Conservation (phyloP, 148 eudicot species). For the Silene conica region DNA sequence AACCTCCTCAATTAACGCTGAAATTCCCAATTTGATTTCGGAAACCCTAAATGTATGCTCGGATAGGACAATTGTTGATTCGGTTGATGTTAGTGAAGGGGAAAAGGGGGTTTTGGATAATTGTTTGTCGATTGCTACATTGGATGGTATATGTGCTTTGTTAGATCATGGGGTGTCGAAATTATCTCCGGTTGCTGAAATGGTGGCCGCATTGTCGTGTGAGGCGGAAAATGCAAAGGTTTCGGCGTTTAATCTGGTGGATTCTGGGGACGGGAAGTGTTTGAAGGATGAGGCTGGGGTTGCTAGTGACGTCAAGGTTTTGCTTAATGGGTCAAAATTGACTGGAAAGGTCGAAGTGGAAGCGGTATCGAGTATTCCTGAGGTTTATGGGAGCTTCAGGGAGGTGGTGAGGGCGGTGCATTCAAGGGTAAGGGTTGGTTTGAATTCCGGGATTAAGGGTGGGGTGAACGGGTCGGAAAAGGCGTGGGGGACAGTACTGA, state of each 20-base stretch:
- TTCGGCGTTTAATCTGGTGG: slow-evolving; percentile 38
- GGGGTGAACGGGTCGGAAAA: slow-evolving; percentile 26
- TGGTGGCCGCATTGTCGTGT: slow-evolving; percentile 61
- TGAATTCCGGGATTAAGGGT: slow-evolving; percentile 45
- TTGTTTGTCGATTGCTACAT: slow-evolving; percentile 22
- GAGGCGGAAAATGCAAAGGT: slow-evolving; percentile 59
- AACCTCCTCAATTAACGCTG: slow-evolving; percentile 27
- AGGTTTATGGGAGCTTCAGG: slow-evolving; percentile 55
- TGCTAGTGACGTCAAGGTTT: slow-evolving; percentile 66
- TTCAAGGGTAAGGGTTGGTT: slow-evolving; percentile 40
- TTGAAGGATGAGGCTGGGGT: slow-evolving; percentile 70
- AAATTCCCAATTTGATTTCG: slow-evolving; percentile 28
- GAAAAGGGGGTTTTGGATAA: slow-evolving; percentile 29
- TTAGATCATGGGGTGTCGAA: slow-evolving; percentile 46
- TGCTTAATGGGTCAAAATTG: slow-evolving; percentile 80
- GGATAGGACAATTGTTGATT: not conserved
- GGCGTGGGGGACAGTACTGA: slow-evolving; percentile 31
- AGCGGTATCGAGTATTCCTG: slow-evolving; percentile 45
- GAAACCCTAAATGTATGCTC: slow-evolving; percentile 31
- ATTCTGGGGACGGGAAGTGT: slow-evolving; percentile 67
- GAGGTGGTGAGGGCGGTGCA: slow-evolving; percentile 48
- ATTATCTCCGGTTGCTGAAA: slow-evolving; percentile 43
- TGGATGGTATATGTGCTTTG: slow-evolving; percentile 56
- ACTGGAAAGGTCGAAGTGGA: slow-evolving; percentile 36
- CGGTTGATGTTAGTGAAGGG: slow-evolving; percentile 30